A percentile compares a stretch with the other conserved stretches of the same genome.
Evolutionary conservation across 495 filamentous ascomycete genomes (phyloP).

Genomic region (Achaetomiella virescens): DNA sequence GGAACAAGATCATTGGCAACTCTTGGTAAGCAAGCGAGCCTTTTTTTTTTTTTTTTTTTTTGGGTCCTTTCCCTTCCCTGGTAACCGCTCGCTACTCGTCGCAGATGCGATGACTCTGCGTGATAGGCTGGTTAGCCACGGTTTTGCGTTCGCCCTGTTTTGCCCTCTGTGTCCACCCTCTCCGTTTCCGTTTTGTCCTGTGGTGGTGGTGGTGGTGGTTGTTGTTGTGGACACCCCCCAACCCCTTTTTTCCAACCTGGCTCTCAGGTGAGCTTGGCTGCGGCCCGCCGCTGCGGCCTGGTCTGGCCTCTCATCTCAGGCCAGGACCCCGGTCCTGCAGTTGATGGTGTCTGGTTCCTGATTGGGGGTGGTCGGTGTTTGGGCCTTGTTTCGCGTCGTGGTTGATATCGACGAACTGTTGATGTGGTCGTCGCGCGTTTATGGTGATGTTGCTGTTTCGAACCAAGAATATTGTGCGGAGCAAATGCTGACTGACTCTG

Average conservation of each 20-base stretch:
- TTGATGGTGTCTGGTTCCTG: not conserved
- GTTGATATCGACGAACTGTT: not conserved
- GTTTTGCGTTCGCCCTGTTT: not conserved
- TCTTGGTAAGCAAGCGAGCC: conserved; percentile 66
- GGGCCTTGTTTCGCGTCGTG: not conserved
- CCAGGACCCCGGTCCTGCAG: not conserved
- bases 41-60: not conserved
- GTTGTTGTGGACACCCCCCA: no score
- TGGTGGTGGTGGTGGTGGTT: not conserved
- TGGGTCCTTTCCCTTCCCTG: conserved; percentile 46
- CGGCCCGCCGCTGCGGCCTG: conserved; percentile 4
- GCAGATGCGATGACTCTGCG: not conserved
- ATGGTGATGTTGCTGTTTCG: not conserved
- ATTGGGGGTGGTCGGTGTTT: not conserved
- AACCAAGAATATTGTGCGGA: not conserved
- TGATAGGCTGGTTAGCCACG: no score
- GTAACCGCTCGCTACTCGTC: conserved; percentile 47
- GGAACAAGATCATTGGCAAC: conserved; percentile 86
- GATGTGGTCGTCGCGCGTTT: not conserved
- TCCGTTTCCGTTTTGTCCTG: not conserved
- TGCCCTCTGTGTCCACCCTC: not conserved
- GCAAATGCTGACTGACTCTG: not conserved
- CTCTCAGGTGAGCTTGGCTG: not conserved
- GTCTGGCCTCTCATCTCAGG: not conserved
- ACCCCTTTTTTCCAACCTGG: not conserved